Conservation (phyloP, 371 early-diverging fungal genomes). For the Mortierella sp. region DNA sequence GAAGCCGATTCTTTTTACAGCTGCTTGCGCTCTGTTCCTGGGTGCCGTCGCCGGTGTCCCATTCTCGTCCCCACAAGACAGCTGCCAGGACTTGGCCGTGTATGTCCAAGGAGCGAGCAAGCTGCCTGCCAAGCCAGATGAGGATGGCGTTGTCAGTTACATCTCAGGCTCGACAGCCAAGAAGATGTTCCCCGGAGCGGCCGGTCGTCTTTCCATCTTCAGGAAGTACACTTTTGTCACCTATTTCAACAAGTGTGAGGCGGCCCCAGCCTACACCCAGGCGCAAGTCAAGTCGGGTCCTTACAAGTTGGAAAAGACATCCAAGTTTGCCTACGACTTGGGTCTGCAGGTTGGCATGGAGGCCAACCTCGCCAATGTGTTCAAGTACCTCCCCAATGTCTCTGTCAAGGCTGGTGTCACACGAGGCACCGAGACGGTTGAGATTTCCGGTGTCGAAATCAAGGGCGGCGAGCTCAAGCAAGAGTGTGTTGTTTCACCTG, state of each 20-base stretch:
- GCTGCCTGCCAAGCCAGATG: slow-evolving; percentile 17
- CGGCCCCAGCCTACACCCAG: slow-evolving; percentile 20
- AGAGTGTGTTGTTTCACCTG: slow-evolving; percentile 30
- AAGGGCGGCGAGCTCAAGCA: slow-evolving; percentile 22
- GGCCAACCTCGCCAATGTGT: slow-evolving; percentile 17
- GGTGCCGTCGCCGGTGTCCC: slow-evolving; percentile 10
- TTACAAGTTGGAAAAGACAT: slow-evolving; percentile 20
- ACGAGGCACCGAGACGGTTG: slow-evolving; percentile 18
- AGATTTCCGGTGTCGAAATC: slow-evolving; percentile 21
- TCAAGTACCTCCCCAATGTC: slow-evolving; percentile 23
- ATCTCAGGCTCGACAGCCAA: slow-evolving; percentile 26
- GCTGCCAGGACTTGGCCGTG: slow-evolving; percentile 25
- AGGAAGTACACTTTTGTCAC: slow-evolving; percentile 27
- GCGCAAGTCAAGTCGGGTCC: slow-evolving; percentile 33
- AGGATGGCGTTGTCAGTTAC: slow-evolving; percentile 24
- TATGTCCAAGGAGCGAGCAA: slow-evolving; percentile 16
- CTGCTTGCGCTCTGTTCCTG: slow-evolving; percentile 21
- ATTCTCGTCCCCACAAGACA: slow-evolving; percentile 17
- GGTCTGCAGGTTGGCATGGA: slow-evolving; percentile 31
- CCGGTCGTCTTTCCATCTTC: neutral
- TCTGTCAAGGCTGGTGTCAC: slow-evolving; percentile 20
- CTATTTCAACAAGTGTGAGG: slow-evolving; percentile 19
- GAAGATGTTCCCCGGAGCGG: slow-evolving; percentile 33
- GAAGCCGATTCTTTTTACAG: neutral
- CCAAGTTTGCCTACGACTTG: slow-evolving; percentile 28